These are phyloP conservation scores for Calamus simplicifolius DNA, from an alignment of 176 grass and related monocot genomes.

Conservation along the genomic window DNA sequence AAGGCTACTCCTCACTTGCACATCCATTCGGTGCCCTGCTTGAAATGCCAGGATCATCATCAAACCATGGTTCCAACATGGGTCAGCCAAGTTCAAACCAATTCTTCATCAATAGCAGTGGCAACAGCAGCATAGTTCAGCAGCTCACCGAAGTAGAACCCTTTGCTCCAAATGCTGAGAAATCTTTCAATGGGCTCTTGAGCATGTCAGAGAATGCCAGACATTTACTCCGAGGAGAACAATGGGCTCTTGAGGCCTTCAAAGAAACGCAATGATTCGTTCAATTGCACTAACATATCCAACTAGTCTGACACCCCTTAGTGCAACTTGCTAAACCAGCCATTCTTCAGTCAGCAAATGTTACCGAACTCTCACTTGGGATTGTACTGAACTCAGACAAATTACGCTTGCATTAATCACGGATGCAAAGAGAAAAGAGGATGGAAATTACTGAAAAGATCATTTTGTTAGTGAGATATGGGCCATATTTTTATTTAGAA, in stretches of 20 bases:
- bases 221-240: neutral
- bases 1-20: constrained; percentile 1
- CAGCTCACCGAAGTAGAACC: neutral
- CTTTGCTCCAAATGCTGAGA: neutral
- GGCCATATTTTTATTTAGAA: too few relatives aligned
- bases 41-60: neutral
- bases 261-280: neutral
- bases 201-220: neutral
- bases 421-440: too few relatives aligned
- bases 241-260: neutral
- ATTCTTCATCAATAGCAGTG: neutral
- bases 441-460: too few relatives aligned
- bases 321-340: neutral
- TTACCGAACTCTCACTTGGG: neutral
- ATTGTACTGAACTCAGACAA: neutral
- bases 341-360: neutral
- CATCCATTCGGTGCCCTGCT: neutral
- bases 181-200: too few relatives aligned
- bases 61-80: neutral
- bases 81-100: neutral
- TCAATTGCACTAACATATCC: neutral
- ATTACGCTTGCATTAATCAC: too few relatives aligned
- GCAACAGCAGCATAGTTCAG: neutral
- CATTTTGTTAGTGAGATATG: too few relatives aligned
- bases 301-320: neutral